phyloP scores from a whole-genome alignment of 1,139 yeast genomes.

The Nakaseomyces sp. region DNA sequence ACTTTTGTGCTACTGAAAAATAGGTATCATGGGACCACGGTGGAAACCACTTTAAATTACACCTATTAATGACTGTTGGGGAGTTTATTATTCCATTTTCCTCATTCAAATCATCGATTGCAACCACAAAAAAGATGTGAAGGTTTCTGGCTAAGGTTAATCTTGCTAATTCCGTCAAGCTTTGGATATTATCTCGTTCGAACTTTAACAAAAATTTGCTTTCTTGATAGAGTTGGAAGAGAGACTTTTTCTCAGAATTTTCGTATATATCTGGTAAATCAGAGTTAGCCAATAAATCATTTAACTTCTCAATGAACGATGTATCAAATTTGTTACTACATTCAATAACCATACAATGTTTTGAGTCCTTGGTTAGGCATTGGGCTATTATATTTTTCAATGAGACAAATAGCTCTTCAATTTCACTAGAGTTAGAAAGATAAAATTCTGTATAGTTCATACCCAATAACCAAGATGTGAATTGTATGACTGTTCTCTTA shows the following conservation, averaged over 20 bases:
- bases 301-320: conserved; percentile 83
- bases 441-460: conserved; percentile 50
- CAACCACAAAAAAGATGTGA: conserved; percentile 76
- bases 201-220: conserved; percentile 33
- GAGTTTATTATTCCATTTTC: conserved; percentile 52
- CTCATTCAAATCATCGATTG: conserved; percentile 39
- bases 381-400: conserved; percentile 46
- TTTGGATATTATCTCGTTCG: conserved; percentile 31
- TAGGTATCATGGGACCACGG: neutral
- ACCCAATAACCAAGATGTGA: conserved; percentile 92
- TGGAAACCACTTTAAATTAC: conserved; percentile 72
- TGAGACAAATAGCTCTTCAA: conserved; percentile 59
- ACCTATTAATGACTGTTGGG: conserved; percentile 86
- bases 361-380: conserved; percentile 50
- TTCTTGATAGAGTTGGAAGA: conserved; percentile 52
- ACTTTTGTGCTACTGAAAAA: neutral
- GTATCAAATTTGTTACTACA: conserved; percentile 73
- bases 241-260: conserved; percentile 53
- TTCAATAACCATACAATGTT: conserved; percentile 65
- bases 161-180: conserved; percentile 53
- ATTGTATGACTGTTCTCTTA: conserved; percentile 63
- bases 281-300: conserved; percentile 81
- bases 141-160: conserved; percentile 74
- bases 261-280: conserved; percentile 87
- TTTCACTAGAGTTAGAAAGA: conserved; percentile 46